These are phyloP conservation scores for Thozetella sp. DNA, from an alignment of 495 filamentous ascomycete genomes.

Conservation along the genomic window DNA sequence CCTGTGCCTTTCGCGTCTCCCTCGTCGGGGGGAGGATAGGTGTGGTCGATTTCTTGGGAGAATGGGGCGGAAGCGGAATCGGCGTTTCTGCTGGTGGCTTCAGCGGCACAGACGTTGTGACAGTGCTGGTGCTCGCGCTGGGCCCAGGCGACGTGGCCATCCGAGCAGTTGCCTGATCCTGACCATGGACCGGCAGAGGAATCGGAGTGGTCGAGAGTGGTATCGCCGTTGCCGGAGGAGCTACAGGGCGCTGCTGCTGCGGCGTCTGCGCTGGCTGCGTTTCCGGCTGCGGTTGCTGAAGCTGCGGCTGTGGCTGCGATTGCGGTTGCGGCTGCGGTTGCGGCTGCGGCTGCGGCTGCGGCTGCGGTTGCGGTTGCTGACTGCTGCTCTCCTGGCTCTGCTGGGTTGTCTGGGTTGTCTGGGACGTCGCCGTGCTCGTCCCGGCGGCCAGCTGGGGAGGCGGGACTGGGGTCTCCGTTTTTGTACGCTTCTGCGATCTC, in stretches of 20 bases:
- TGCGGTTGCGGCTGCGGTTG: slow-evolving; percentile 44
- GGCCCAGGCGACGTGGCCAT: slow-evolving; percentile 28
- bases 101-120: slow-evolving; percentile 13
- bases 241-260: slow-evolving; percentile 12
- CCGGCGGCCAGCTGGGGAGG: slow-evolving; percentile 41
- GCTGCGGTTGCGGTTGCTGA: slow-evolving; percentile 27
- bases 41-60: slow-evolving; percentile 51
- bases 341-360: slow-evolving; percentile 34
- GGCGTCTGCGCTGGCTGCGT: slow-evolving; percentile 25
- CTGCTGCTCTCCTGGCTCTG: slow-evolving; percentile 49
- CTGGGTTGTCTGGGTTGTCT: slow-evolving; percentile 47
- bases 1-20: slow-evolving; percentile 34
- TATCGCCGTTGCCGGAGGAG: slow-evolving; percentile 23
- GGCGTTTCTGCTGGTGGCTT: slow-evolving; percentile 31
- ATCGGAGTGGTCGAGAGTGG: slow-evolving; percentile 37
- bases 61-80: slow-evolving; percentile 26
- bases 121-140: slow-evolving; percentile 18
- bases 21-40: slow-evolving; percentile 52
- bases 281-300: neutral
- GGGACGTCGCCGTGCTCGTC: slow-evolving; percentile 15
- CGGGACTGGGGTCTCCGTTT: slow-evolving; percentile 56
- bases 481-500: slow-evolving; percentile 55
- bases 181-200: slow-evolving; percentile 26
- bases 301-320: neutral
- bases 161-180: slow-evolving; percentile 22